These are phyloP conservation scores for Raphanus raphanistrum DNA, from an alignment of 345 rosid genomes.

Conservation along the genomic window DNA sequence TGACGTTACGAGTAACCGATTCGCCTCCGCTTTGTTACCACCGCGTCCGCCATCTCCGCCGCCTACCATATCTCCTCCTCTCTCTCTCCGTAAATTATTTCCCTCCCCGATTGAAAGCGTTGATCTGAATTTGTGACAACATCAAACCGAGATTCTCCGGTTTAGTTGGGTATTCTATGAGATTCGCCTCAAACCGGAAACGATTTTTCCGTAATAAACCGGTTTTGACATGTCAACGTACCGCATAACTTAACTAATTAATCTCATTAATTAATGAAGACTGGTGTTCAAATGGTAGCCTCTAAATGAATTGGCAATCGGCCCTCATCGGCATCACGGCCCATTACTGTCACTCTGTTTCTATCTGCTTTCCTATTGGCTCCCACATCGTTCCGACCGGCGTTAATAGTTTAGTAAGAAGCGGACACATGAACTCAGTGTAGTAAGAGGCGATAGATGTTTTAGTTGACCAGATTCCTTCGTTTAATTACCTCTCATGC, in stretches of 20 bases:
- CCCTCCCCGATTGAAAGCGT: neutral
- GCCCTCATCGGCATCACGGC: too few relatives aligned
- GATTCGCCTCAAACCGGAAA: neutral
- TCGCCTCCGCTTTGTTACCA: conserved; percentile 61
- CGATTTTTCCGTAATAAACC: neutral
- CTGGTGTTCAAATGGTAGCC: neutral
- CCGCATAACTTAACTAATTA: neutral
- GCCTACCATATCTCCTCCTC: conserved; percentile 25
- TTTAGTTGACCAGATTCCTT: too few relatives aligned
- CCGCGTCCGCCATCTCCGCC: conserved; percentile 38
- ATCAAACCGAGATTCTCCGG: neutral
- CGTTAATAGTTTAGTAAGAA: too few relatives aligned
- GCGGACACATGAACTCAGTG: too few relatives aligned
- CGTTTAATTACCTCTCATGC: neutral
- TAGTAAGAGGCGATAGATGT: too few relatives aligned
- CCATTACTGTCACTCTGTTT: too few relatives aligned
- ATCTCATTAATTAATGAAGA: neutral
- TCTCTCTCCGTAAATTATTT: neutral
- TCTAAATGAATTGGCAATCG: too few relatives aligned
- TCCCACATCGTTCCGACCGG: too few relatives aligned
- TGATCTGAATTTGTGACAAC: neutral
- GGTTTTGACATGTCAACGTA: neutral
- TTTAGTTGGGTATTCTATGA: neutral
- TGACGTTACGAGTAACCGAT: conserved; percentile 80
- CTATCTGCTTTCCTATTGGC: too few relatives aligned